Conservation (phyloP, 805 yeast species). For the Metschnikowia cubensis region DNA sequence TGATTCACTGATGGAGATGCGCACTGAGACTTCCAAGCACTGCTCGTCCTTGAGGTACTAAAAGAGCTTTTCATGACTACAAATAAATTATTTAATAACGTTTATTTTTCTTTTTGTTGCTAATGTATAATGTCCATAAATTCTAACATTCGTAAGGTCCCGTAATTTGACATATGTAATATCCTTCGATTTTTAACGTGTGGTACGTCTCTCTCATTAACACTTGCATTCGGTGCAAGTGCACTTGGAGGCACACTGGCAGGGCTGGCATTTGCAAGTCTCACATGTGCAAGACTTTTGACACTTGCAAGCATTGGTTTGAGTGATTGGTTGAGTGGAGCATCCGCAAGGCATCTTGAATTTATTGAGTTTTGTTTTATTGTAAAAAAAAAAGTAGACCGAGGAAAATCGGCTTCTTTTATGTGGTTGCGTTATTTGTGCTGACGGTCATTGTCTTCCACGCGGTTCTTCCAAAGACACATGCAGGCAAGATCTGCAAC, state of each 20-base stretch:
- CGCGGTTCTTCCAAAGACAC: background rate
- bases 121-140: too few species aligned
- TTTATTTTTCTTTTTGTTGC: too few species aligned
- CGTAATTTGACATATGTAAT: background rate
- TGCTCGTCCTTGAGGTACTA: background rate
- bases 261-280: slow-evolving; percentile 8
- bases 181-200: background rate
- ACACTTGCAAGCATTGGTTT: slow-evolving; percentile 1
- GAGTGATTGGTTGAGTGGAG: slow-evolving; percentile 1
- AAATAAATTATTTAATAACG: background rate
- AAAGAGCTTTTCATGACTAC: background rate
- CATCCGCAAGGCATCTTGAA: slow-evolving; percentile 7
- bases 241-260: slow-evolving; percentile 8
- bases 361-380: background rate
- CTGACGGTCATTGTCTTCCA: background rate
- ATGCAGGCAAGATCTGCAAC: background rate
- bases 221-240: slow-evolving; percentile 8
- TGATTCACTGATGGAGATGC: background rate
- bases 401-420: background rate
- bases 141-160: background rate
- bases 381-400: background rate
- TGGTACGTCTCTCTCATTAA: background rate
- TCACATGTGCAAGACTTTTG: slow-evolving; percentile 6
- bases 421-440: slow-evolving; percentile 7
- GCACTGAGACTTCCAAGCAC: background rate